Base-by-base conservation (phyloP, 2,329 filamentous ascomycete genomes). In the Samsoniella hepiali region DNA sequence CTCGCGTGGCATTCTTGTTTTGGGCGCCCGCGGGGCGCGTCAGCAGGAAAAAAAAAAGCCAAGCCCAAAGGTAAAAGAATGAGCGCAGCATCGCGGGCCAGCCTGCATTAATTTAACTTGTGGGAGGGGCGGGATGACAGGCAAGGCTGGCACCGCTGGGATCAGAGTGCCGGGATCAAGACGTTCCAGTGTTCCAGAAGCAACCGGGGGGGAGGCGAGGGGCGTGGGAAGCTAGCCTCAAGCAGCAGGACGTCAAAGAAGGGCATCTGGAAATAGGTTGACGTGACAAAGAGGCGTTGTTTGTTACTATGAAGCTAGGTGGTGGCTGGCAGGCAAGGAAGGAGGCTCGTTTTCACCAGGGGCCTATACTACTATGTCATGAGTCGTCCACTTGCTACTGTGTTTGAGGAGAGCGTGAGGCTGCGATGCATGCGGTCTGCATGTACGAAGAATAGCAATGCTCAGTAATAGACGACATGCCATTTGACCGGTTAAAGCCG, bases 141-240 rank as follows among this genome's bases (percentile, higher is more conserved):
- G 42, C 38, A 3, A 27, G 54, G 10, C 32, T n/a, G 27, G 47
- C 22, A 22, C 29, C 5, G 22, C 31, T 31, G 17, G 47, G 47
- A 51, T 57, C 50, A 29, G 44, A 22, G 45, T n/a, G 22, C 57
- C 27, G 47, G 47, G 47, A 53, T 60, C 47, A 57, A 49, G 44
- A 58, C 42, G 56, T 38, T 58, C 56, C 56, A 53, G 58, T 36
- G 58, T 62, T 62, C 58, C 32, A 62, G 58, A 62, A 62, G 58
- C 49, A 29, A 27, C 13, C 1, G 29, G 54, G 40, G 22, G 11
- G 15, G 11, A 32, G 47, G 11, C 15, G 7, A 7, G 15, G 34
- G 29, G 53, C 17, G 13, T 22, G 22, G 22, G 36, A 47, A 31
- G 38, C 58, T 62, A 62, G 58, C 49, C 50, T n/a, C 50, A 62